Conservation (phyloP, 108 stramenopile species). For the Nitzschia sp. region DNA sequence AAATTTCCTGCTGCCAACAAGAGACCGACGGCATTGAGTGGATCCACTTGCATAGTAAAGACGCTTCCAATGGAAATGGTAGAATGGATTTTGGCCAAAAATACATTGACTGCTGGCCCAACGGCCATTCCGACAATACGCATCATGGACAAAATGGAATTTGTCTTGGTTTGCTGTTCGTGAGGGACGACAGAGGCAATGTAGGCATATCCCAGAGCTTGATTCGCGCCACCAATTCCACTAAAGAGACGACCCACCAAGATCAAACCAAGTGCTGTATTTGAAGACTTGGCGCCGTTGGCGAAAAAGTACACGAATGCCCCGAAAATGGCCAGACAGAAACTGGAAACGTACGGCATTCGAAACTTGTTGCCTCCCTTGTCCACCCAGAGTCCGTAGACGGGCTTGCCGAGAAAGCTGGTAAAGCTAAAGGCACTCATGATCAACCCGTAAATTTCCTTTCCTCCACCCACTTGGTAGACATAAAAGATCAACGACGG, state of each 20-base stretch:
- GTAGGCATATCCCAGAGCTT: constrained; percentile 71
- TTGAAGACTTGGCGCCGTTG: constrained; percentile 20
- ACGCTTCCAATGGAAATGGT: constrained; percentile 1
- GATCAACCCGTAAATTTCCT: constrained; percentile 68
- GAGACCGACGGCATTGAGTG: constrained; percentile 73
- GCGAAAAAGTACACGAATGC: constrained; percentile 63
- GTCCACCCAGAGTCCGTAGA: constrained; percentile 65
- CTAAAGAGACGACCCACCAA: constrained; percentile 59
- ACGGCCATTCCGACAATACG: constrained; percentile 70
- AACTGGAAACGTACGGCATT: constrained; percentile 51
- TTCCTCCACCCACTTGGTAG: constrained; percentile 53
- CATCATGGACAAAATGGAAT: constrained; percentile 51
- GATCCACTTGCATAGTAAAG: constrained; percentile 34
- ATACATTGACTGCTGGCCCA: constrained; percentile 62
- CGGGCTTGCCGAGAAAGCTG: constrained; percentile 69
- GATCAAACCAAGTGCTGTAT: constrained; percentile 43
- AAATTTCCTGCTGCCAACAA: constrained; percentile 54
- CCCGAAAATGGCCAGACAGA: constrained; percentile 49
- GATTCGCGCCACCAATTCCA: constrained; percentile 67
- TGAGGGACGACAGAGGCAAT: constrained; percentile 52
- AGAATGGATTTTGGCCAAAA: constrained; percentile 48
- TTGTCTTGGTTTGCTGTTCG: constrained; percentile 52
- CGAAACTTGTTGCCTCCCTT: constrained; percentile 51
- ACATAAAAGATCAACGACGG: constrained; percentile 83
- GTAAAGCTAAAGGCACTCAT: constrained; percentile 62